Conservation (phyloP, 1,284 basidiomycete genomes). For the Calocybe gambosa region DNA sequence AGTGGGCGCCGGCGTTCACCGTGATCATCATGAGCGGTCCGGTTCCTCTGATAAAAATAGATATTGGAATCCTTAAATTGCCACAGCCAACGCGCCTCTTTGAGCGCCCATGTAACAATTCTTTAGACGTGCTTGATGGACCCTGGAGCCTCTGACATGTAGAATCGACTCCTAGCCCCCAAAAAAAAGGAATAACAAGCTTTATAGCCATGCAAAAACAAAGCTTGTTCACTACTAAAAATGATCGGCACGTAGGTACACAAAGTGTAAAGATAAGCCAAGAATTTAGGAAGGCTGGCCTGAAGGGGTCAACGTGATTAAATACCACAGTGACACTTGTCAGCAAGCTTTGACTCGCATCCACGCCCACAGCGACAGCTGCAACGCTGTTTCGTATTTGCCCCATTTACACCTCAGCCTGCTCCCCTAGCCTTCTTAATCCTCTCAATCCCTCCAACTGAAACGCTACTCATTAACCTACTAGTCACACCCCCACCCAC, state of each 20-base stretch:
- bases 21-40: not conserved
- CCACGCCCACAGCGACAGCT: constrained; percentile 1
- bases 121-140: not conserved
- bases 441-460: constrained; percentile 10
- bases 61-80: not conserved
- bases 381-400: not conserved
- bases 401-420: constrained; percentile 12
- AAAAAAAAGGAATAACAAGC: not conserved
- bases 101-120: not conserved
- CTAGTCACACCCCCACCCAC: not conserved
- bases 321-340: constrained; percentile 1
- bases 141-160: not conserved
- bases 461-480: not conserved
- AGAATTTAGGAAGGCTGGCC: not conserved
- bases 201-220: not conserved
- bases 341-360: constrained; percentile 1
- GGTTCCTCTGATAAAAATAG: no score
- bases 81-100: not conserved
- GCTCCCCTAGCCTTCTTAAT: constrained; percentile 13
- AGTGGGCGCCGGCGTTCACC: constrained; percentile 3
- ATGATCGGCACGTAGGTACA: not conserved
- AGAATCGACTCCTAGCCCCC: not conserved
- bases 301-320: constrained; percentile 6
- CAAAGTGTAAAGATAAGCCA: not conserved
- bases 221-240: not conserved